Conservation (phyloP, 768 basidiomycete species). For the Atractiella rhizophila region DNA sequence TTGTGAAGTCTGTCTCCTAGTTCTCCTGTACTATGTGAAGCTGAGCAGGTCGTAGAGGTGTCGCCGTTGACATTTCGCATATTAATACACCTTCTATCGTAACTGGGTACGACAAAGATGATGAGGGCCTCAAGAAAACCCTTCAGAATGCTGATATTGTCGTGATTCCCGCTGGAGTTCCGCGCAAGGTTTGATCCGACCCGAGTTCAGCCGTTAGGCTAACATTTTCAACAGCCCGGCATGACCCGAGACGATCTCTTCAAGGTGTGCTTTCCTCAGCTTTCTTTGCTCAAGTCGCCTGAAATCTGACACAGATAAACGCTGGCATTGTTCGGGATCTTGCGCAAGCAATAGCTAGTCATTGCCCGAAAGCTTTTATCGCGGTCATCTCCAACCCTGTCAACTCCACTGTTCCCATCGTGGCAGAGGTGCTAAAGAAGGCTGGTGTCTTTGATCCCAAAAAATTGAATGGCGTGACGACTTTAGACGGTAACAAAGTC, state of each 20-base stretch:
- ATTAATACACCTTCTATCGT: slow-evolving; percentile 72
- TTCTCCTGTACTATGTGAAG: too few species aligned
- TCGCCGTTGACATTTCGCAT: slow-evolving; percentile 74
- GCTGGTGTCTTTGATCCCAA: slow-evolving; percentile 73
- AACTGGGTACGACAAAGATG: slow-evolving; percentile 42
- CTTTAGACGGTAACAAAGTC: slow-evolving; percentile 47
- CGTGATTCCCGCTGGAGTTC: slow-evolving; percentile 87
- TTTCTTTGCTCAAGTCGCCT: background rate
- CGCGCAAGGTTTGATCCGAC: slow-evolving; percentile 36
- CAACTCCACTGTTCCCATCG: slow-evolving; percentile 95
- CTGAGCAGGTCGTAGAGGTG: too few species aligned
- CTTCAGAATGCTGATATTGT: slow-evolving; percentile 69
- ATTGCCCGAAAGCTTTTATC: slow-evolving; percentile 67
- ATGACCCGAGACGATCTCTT: slow-evolving; percentile 58
- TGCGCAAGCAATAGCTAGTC: slow-evolving; percentile 61
- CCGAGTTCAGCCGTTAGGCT: slow-evolving; percentile 8
- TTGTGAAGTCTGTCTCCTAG: too few species aligned
- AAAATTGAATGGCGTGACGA: slow-evolving; percentile 96
- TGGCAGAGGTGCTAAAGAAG: slow-evolving; percentile 84
- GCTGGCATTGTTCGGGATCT: slow-evolving; percentile 87
- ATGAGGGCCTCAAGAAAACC: slow-evolving; percentile 58
- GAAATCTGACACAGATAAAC: slow-evolving; percentile 42
- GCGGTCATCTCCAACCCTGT: slow-evolving; percentile 98
- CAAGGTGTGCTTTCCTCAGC: slow-evolving; percentile 34
- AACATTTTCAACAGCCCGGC: slow-evolving; percentile 20